A percentile compares a stretch with the other conserved stretches of the same genome.
Conservation (phyloP, 202 grass and related monocot species). For the Brachypodium distachyon region DNA sequence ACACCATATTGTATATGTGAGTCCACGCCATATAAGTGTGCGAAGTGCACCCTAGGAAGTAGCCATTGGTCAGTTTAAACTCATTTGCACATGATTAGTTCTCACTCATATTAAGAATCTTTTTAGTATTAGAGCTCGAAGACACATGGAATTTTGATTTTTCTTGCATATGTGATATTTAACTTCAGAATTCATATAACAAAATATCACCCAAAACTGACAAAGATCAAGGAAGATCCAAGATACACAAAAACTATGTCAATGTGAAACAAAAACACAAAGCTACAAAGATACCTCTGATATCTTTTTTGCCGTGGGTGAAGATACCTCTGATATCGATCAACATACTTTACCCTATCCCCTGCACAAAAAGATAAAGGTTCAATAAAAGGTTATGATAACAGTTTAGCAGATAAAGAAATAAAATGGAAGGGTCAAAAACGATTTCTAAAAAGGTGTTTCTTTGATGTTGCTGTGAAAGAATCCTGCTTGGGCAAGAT, state of each 20-base stretch:
- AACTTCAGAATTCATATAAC: not conserved
- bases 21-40: not conserved
- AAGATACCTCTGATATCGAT: too few species aligned
- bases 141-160: not conserved
- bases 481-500: slow-evolving; percentile 37
- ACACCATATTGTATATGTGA: not conserved
- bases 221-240: not conserved
- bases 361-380: slow-evolving; percentile 25
- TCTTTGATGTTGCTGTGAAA: slow-evolving; percentile 43
- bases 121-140: not conserved
- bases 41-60: not conserved
- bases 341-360: slow-evolving; percentile 53
- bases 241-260: not conserved
- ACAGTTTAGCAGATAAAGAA: not conserved
- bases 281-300: slow-evolving; percentile 26
- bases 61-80: not conserved
- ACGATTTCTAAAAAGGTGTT: slow-evolving; percentile 61
- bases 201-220: not conserved
- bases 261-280: not conserved
- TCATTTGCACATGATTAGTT: not conserved
- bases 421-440: not conserved
- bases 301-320: too few species aligned
- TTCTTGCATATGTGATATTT: not conserved
- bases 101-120: not conserved
- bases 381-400: not conserved